These are phyloP conservation scores for Adenanthera pavonina DNA, from an alignment of 306 rosid genomes.

Conservation along the genomic window DNA sequence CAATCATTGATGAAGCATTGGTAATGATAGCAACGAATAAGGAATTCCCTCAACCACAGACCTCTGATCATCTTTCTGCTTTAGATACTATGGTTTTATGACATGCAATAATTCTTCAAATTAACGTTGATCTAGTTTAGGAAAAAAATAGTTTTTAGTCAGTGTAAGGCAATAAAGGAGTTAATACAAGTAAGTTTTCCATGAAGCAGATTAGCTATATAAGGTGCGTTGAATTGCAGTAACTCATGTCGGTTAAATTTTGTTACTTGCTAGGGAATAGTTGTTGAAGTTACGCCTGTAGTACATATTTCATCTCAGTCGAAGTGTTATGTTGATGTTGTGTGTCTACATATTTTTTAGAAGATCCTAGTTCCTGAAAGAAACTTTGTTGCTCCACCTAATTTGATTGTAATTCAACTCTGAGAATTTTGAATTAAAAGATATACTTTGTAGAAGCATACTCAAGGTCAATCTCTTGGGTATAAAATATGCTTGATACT, in stretches of 20 bases:
- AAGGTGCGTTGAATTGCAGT: not conserved
- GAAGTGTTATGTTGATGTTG: constrained; percentile 94
- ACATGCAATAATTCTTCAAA: constrained; percentile 93
- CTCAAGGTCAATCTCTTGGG: constrained; percentile 68
- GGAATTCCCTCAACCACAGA: constrained; percentile 98
- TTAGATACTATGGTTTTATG: constrained; percentile 97
- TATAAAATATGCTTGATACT: constrained; percentile 3
- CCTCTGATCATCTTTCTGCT: constrained; percentile 98
- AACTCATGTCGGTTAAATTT: constrained; percentile 15
- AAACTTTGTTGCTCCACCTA: constrained; percentile 89
- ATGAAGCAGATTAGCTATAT: not conserved
- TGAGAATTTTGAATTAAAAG: constrained; percentile 93
- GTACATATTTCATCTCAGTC: constrained; percentile 97
- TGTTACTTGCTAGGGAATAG: constrained; percentile 75
- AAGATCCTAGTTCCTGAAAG: constrained; percentile 96
- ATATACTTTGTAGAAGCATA: constrained; percentile 98
- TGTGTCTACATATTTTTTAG: constrained; percentile 87
- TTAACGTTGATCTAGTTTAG: constrained; percentile 92
- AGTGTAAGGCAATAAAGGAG: constrained; percentile 85
- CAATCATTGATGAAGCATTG: constrained; percentile 96
- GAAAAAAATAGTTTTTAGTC: constrained; percentile 96
- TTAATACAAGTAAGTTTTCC: constrained; percentile 72
- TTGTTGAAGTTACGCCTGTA: constrained; percentile 90
- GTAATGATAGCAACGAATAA: constrained; percentile 96
- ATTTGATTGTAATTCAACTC: constrained; percentile 89